phyloP scores from a whole-genome alignment of 106 monocot genomes.

The Dendrobium huoshanense region DNA sequence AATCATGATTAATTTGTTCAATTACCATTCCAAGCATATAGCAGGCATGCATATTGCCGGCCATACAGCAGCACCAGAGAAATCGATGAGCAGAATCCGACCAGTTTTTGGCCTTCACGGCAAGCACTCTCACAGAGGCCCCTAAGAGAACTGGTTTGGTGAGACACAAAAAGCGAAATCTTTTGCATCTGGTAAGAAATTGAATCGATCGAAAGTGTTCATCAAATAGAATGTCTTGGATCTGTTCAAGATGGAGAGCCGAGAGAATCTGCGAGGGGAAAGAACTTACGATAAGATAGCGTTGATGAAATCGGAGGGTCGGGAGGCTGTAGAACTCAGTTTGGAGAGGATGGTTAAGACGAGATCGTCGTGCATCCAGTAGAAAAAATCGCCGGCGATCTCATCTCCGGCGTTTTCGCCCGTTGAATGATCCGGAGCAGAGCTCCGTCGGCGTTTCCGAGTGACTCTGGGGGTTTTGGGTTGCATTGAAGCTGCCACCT shows the following conservation, averaged over 20 bases:
- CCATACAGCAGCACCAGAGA: conserved; percentile 28
- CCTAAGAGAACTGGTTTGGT: conserved; percentile 25
- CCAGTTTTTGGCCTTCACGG: conserved; percentile 34
- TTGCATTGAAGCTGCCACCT: neutral
- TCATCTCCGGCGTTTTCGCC: neutral
- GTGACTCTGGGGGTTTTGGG: neutral
- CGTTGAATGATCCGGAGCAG: neutral
- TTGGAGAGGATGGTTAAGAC: neutral
- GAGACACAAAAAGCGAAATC: conserved; percentile 16
- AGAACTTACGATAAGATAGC: neutral
- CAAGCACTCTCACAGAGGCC: conserved; percentile 21
- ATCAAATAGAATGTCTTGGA: too few relatives aligned
- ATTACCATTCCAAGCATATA: conserved; percentile 16
- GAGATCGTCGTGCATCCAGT: neutral
- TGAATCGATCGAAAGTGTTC: neutral
- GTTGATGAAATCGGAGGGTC: conserved; percentile 1
- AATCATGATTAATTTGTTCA: neutral
- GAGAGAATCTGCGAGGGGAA: neutral
- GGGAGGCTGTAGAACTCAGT: neutral
- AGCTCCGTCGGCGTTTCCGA: neutral
- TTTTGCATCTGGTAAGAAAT: conserved; percentile 30
- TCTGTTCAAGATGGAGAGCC: neutral
- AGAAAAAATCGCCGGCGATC: neutral
- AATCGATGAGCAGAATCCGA: conserved; percentile 34
- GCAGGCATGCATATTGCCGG: conserved; percentile 49